Evolutionary conservation across 352 stramenopile genomes (phyloP).

Genomic region (Aphanomyces stellatus): DNA sequence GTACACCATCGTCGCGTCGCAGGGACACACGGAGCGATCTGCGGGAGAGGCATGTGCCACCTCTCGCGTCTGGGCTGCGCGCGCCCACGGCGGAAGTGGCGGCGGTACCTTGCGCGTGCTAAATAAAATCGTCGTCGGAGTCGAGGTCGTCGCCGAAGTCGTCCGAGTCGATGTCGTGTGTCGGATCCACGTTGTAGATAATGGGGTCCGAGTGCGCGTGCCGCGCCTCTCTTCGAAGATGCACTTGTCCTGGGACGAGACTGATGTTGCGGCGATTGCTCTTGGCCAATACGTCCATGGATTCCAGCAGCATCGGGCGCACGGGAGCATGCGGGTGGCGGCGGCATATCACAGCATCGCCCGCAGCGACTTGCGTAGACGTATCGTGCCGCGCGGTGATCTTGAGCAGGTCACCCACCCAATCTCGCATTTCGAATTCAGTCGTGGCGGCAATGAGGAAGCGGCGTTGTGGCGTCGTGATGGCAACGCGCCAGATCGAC

Average conservation of each 20-base stretch:
- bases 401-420: constrained; percentile 51
- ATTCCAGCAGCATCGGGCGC: neutral
- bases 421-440: constrained; percentile 82
- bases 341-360: neutral
- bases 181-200: too few species aligned
- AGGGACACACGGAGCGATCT: too few species aligned
- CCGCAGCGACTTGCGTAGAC: neutral
- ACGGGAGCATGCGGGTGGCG: neutral
- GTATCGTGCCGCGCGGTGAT: neutral
- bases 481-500: constrained; percentile 71
- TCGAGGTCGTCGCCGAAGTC: neutral
- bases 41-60: too few species aligned
- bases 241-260: neutral
- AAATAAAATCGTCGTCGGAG: neutral
- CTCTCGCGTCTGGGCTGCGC: too few species aligned
- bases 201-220: neutral
- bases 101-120: too few species aligned
- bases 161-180: too few species aligned
- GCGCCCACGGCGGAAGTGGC: too few species aligned
- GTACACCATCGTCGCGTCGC: too few species aligned
- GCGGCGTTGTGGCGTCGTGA: constrained; percentile 51
- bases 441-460: constrained; percentile 60
- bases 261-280: neutral
- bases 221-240: neutral
- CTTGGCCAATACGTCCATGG: neutral